Conservation (phyloP, 805 yeast genomes). For the Kodamaea kaohsiungensis region DNA sequence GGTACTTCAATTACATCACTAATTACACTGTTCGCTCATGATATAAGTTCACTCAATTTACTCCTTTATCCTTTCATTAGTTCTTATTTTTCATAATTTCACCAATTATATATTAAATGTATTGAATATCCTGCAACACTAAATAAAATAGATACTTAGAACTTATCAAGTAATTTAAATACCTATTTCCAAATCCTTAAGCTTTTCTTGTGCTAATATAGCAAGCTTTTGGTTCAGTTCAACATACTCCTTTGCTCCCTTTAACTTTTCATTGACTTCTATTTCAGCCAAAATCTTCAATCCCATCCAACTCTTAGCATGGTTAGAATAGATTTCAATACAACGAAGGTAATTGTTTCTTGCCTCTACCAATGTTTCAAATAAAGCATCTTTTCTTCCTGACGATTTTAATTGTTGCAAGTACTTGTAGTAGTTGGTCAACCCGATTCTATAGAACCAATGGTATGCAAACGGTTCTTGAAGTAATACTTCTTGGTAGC, state of each 20-base stretch:
- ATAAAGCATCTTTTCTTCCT: slow-evolving; percentile 33
- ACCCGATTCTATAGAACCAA: slow-evolving; percentile 62
- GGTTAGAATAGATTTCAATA: slow-evolving; percentile 73
- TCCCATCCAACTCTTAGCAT: slow-evolving; percentile 75
- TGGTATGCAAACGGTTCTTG: slow-evolving; percentile 70
- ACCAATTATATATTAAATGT: background rate
- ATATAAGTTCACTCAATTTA: no score
- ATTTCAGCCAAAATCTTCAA: slow-evolving; percentile 42
- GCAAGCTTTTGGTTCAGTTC: slow-evolving; percentile 25
- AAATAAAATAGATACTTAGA: background rate
- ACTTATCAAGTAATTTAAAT: background rate
- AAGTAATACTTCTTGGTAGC: slow-evolving; percentile 69
- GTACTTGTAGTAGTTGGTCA: slow-evolving; percentile 31
- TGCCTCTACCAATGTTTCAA: slow-evolving; percentile 27
- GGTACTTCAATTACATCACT: no score
- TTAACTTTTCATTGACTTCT: slow-evolving; percentile 19
- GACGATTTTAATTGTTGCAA: slow-evolving; percentile 22
- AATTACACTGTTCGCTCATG: no score
- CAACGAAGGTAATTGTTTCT: slow-evolving; percentile 61
- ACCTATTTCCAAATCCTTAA: background rate
- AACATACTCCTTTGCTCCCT: slow-evolving; percentile 23
- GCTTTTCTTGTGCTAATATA: slow-evolving; percentile 18
- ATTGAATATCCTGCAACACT: background rate
- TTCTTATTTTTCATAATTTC: no score
- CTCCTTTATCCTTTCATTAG: no score